Percentiles rank a stretch among this genome's conserved stretches.
phyloP scores from a whole-genome alignment of 495 filamentous ascomycete genomes.

The Letharia lupina region DNA sequence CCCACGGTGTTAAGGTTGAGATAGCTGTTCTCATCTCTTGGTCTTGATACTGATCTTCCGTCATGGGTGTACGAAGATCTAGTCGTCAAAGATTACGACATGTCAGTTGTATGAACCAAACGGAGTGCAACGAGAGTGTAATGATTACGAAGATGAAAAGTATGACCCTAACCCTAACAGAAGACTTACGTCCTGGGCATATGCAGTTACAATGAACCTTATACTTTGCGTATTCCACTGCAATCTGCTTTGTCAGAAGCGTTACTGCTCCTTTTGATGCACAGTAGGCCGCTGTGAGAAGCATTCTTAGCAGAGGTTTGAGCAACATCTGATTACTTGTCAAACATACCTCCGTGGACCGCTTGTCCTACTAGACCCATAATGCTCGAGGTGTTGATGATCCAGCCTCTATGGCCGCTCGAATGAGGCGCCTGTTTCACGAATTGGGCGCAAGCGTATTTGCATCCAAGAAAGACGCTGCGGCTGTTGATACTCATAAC shows the following conservation, averaged over 20 bases:
- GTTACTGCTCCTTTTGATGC: constrained; percentile 46
- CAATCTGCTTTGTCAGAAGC: constrained; percentile 40
- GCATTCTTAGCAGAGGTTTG: not conserved
- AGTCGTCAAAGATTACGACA: not conserved
- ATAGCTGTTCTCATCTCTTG: constrained; percentile 3
- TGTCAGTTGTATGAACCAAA: not conserved
- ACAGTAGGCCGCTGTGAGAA: constrained; percentile 37
- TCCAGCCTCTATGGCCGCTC: constrained; percentile 46
- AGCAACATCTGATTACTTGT: not conserved
- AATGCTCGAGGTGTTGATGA: constrained; percentile 45
- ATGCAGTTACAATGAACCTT: constrained; percentile 47
- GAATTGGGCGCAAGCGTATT: constrained; percentile 45
- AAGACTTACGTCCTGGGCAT: constrained; percentile 39
- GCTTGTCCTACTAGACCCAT: constrained; percentile 34
- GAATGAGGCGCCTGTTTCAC: constrained; percentile 38
- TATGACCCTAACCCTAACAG: too few species aligned
- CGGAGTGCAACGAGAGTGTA: not conserved
- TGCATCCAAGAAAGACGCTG: constrained; percentile 44
- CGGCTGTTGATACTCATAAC: constrained; percentile 40
- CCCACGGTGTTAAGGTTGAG: constrained; percentile 16
- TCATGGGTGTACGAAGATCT: constrained; percentile 23
- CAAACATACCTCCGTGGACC: constrained; percentile 14
- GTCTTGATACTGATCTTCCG: constrained; percentile 16
- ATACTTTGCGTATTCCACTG: constrained; percentile 43
- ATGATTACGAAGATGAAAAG: too few species aligned